Evolutionary conservation across 1,139 yeast genomes (phyloP).

Genomic region (Taphrina pruni): DNA sequence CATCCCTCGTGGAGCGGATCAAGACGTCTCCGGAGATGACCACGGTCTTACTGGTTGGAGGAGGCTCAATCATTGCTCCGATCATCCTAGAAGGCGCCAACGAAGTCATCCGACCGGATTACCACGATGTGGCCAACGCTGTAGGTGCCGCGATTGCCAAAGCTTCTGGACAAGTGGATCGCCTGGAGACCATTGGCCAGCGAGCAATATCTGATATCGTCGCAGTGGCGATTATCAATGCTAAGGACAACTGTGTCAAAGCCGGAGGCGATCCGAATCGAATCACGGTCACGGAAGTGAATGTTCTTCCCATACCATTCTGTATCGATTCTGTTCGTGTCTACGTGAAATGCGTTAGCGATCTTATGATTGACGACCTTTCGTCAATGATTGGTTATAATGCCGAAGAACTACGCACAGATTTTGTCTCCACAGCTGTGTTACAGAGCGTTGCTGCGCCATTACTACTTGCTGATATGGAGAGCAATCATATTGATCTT

Average conservation of each 20-base stretch:
- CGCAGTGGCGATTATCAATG: conserved; percentile 40
- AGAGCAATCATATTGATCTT: conserved; percentile 36
- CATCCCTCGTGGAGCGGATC: conserved; percentile 54
- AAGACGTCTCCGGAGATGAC: conserved; percentile 56
- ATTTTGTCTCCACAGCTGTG: not conserved
- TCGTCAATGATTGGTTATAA: not conserved
- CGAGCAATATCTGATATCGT: conserved; percentile 41
- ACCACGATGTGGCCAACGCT: conserved; percentile 56
- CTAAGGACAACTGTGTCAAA: conserved; percentile 45
- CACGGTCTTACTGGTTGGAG: conserved; percentile 57
- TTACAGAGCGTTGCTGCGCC: not conserved
- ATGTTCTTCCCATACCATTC: conserved; percentile 46
- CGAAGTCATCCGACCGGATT: conserved; percentile 54
- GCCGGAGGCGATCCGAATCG: conserved; percentile 45
- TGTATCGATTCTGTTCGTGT: conserved; percentile 45
- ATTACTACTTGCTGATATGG: not conserved
- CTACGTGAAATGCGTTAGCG: conserved; percentile 46
- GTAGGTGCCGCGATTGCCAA: conserved; percentile 59
- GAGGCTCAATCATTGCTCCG: conserved; percentile 57
- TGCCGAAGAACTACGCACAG: not conserved
- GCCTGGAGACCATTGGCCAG: conserved; percentile 47
- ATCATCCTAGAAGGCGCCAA: conserved; percentile 54
- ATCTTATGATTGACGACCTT: conserved; percentile 41
- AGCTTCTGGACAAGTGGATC: conserved; percentile 50
- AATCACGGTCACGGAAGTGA: conserved; percentile 45